Evolutionary conservation across 805 yeast genomes (phyloP).

Genomic region (Myxozyma neotropica): DNA sequence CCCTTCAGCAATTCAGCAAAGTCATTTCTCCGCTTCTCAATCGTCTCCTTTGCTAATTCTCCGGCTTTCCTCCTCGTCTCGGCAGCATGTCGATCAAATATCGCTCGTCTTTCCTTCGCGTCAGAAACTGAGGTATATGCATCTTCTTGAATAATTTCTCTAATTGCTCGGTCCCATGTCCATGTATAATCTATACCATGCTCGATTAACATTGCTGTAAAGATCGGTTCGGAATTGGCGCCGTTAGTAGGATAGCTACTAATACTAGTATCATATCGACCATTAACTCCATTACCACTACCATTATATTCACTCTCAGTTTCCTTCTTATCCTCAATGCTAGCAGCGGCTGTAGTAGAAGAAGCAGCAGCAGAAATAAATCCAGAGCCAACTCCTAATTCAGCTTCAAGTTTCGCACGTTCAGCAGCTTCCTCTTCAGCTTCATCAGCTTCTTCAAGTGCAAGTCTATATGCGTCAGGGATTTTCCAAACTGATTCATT

Average conservation of each 20-base stretch:
- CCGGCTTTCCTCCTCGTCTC: slow-evolving; percentile 33
- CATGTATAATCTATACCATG: slow-evolving; percentile 68
- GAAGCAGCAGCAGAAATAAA: background rate
- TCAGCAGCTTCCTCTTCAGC: slow-evolving; percentile 19
- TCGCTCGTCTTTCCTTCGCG: slow-evolving; percentile 58
- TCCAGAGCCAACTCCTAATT: background rate
- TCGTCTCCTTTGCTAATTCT: slow-evolving; percentile 53
- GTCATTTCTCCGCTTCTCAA: slow-evolving; percentile 56
- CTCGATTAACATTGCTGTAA: slow-evolving; percentile 56
- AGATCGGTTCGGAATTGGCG: slow-evolving; percentile 40
- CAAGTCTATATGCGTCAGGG: slow-evolving; percentile 55
- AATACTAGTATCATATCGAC: background rate
- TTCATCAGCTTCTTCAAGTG: slow-evolving; percentile 33
- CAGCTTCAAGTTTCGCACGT: slow-evolving; percentile 17
- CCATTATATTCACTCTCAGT: background rate
- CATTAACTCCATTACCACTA: slow-evolving; percentile 36
- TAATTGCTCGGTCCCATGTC: slow-evolving; percentile 71
- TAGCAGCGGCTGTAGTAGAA: background rate
- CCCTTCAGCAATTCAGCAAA: slow-evolving; percentile 46
- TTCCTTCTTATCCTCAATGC: background rate
- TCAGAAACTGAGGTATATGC: slow-evolving; percentile 70
- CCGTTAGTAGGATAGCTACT: background rate
- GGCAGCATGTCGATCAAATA: slow-evolving; percentile 64
- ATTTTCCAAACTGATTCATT: slow-evolving; percentile 77
- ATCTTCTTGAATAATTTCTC: slow-evolving; percentile 57